Conservation (phyloP, 257 asterid species). For the Parsonsia alboflavescens region DNA sequence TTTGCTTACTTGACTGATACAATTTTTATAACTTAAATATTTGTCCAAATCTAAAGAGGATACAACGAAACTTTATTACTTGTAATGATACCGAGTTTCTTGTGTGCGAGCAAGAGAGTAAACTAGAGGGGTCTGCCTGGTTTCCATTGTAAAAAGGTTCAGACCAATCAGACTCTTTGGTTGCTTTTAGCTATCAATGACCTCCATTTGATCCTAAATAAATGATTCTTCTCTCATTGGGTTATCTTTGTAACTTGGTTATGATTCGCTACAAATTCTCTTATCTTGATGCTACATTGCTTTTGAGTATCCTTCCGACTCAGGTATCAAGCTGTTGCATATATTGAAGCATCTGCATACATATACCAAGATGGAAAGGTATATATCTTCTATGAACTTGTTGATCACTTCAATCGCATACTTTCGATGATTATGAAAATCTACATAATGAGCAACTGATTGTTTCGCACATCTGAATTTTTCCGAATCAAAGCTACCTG, state of each 20-base stretch:
- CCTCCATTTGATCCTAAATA: not conserved
- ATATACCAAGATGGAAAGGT: constrained; percentile 99
- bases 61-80: not conserved
- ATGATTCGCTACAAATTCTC: not conserved
- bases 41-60: not conserved
- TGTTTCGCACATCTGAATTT: not conserved
- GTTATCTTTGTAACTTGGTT: not conserved
- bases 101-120: not conserved
- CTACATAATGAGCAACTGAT: not conserved
- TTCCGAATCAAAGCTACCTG: not conserved
- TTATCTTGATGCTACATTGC: not conserved
- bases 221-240: not conserved
- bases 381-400: constrained; percentile 18
- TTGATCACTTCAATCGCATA: not conserved
- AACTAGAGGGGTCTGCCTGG: too few relatives aligned
- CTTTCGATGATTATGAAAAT: not conserved
- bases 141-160: not conserved
- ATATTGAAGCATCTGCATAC: constrained; percentile 90
- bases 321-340: constrained; percentile 97
- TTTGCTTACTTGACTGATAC: not conserved
- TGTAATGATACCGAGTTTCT: not conserved
- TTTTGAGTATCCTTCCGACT: constrained; percentile 21
- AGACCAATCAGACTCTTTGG: not conserved
- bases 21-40: not conserved
- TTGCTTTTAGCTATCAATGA: too few relatives aligned